Conservation (phyloP, 805 yeast species). For the Lipomyces sp. region DNA sequence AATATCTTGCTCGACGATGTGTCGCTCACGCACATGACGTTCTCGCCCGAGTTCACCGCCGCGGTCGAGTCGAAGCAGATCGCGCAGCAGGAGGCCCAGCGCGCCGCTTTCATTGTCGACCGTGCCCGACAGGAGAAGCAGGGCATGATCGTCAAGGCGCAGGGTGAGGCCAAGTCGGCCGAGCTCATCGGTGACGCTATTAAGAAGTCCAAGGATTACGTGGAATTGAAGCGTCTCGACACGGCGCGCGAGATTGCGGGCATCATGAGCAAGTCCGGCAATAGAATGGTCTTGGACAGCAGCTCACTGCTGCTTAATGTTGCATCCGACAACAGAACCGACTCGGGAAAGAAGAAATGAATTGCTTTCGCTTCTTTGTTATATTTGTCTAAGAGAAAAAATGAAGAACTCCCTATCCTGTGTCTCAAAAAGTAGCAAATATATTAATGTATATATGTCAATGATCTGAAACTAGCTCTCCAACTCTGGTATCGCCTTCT, state of each 20-base stretch:
- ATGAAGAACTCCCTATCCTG: too few species aligned
- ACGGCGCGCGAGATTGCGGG: constrained; percentile 94
- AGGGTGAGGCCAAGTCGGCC: constrained; percentile 98
- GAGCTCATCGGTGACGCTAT: constrained; percentile 98
- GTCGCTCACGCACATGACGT: constrained; percentile 93
- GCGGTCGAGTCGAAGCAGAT: constrained; percentile 99
- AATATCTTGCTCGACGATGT: constrained; percentile 90
- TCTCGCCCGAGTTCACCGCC: constrained; percentile 94
- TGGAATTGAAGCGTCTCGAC: constrained; percentile 92
- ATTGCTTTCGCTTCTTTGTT: background rate
- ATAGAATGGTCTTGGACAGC: constrained; percentile 85
- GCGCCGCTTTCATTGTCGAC: constrained; percentile 96
- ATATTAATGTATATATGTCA: background rate
- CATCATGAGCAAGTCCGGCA: constrained; percentile 82
- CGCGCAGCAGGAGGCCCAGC: constrained; percentile 98
- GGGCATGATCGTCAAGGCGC: constrained; percentile 89
- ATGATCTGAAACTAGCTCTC: constrained; percentile 9
- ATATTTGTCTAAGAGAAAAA: background rate
- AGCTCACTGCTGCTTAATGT: constrained; percentile 90
- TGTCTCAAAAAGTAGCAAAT: background rate
- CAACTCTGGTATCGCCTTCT: constrained; percentile 22
- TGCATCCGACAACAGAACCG: constrained; percentile 67
- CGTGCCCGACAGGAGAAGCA: constrained; percentile 97
- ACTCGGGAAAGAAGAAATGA: constrained; percentile 15
- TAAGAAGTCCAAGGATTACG: constrained; percentile 92